These are phyloP conservation scores for Ajuga chamaepitys DNA, from an alignment of 257 asterid genomes.

Conservation along the genomic window DNA sequence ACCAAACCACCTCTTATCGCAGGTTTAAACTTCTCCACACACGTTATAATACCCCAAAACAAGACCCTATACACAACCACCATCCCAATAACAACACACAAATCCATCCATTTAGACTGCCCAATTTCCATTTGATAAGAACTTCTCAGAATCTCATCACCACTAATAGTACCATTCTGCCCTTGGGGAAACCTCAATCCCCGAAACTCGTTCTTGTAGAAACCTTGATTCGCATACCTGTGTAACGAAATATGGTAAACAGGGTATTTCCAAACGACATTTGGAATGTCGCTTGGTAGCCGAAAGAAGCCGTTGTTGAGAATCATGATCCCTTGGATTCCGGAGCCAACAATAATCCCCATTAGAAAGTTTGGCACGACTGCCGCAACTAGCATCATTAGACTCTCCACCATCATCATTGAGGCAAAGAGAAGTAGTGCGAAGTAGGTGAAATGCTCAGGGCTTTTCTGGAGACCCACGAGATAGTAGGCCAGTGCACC, in stretches of 20 bases:
- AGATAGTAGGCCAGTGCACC: conserved; percentile 40
- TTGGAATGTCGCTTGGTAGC: conserved; percentile 32
- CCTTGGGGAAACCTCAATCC: conserved; percentile 29
- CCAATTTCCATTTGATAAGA: conserved; percentile 31
- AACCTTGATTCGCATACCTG: conserved; percentile 36
- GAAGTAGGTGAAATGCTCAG: conserved; percentile 30
- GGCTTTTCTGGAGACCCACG: conserved; percentile 27
- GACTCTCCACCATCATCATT: conserved; percentile 45
- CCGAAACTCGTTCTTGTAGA: conserved; percentile 39
- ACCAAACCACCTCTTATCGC: conserved; percentile 8
- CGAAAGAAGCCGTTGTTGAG: conserved; percentile 39
- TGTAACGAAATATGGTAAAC: conserved; percentile 33
- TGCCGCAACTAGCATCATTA: conserved; percentile 43
- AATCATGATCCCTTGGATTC: conserved; percentile 37
- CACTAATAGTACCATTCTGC: conserved; percentile 15
- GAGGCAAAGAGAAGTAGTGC: conserved; percentile 26
- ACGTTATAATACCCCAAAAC: conserved; percentile 26
- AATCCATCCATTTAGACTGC: conserved; percentile 36
- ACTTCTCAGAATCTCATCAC: conserved; percentile 25
- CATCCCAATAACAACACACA: conserved; percentile 33
- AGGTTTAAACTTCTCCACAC: conserved; percentile 20
- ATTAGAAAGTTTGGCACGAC: conserved; percentile 33
- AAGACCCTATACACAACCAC: conserved; percentile 22
- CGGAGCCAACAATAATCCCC: conserved; percentile 41
- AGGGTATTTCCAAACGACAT: conserved; percentile 34